Evolutionary conservation across 2,329 filamentous ascomycete species (phyloP), one percentile per base, ranked within the genome.

Genomic region (Paraphaeosphaeria sporulosa): DNA sequence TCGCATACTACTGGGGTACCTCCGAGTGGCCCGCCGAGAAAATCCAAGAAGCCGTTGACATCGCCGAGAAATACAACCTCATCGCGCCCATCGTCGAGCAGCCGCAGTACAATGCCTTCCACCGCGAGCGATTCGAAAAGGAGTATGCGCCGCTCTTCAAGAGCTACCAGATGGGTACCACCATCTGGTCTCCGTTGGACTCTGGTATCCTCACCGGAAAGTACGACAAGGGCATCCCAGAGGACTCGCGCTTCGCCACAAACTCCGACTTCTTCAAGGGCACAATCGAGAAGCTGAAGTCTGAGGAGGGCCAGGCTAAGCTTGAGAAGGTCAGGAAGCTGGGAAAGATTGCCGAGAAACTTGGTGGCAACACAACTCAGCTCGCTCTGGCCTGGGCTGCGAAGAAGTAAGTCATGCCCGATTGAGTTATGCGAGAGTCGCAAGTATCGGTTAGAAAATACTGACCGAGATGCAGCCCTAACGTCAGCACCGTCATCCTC

Each of bases 141-240:
- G 86, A 89, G 75, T 89, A 85, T 71, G 83, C 79, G 27, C 85
- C 85, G 19, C 71, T 88, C 17, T 88, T 81, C 76, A 74, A 85
- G 61, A 82, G 87, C 69, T 85, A 82, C 79, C 76, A 84, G 62
- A 85, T 86, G 68, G 86, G 86, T 49, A 86, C 85, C 43, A 85
- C 82, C 53, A 83, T 84, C 72, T 87, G 84, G 83, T 82, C 78
- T 23, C 85, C 86, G 21, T 79, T 87, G 10, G 84, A 83, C 49
- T 84, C 80, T 32, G 86, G 86, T 59, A 75, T 89, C 42, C 74
- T 89, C 56, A 88, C 85, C 8, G 86, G 86, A 69, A 89, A 89
- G 77, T 89, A 89, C 81, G 87, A 88, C 74, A 81, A 87, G 63
- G 86, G 86, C 56, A 85, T 88, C 57, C 85, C 86, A 17, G 82